These are phyloP conservation scores for Hydnomerulius pinastri DNA, from an alignment of 768 basidiomycete species.

Conservation along the genomic window DNA sequence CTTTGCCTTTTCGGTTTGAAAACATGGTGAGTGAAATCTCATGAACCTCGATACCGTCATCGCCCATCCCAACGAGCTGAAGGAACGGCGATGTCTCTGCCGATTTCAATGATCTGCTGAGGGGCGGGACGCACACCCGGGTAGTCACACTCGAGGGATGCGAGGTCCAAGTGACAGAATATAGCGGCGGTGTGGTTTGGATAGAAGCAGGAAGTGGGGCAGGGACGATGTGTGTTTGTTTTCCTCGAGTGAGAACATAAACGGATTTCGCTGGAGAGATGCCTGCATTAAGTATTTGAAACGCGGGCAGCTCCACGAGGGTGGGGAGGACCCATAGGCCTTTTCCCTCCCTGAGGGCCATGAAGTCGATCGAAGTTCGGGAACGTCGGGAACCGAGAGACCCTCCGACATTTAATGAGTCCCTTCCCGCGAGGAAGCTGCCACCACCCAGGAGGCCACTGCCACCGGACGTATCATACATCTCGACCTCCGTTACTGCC, in stretches of 20 bases:
- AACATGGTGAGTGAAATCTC: constrained; percentile 62
- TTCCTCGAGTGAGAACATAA: constrained; percentile 70
- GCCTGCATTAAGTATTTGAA: constrained; percentile 17
- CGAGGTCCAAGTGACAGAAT: constrained; percentile 57
- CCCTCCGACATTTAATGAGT: constrained; percentile 25
- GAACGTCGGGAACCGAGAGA: constrained; percentile 34
- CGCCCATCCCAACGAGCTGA: constrained; percentile 70
- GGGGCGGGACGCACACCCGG: constrained; percentile 46
- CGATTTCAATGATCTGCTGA: constrained; percentile 10
- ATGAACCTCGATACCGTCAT: constrained; percentile 73
- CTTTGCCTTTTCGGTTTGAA: constrained; percentile 38
- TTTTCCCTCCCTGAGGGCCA: constrained; percentile 39
- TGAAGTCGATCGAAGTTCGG: constrained; percentile 46
- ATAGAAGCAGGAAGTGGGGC: constrained; percentile 64
- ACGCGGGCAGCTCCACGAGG: constrained; percentile 24
- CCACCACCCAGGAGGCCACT: constrained; percentile 10
- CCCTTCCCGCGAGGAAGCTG: constrained; percentile 24
- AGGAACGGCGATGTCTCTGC: constrained; percentile 44
- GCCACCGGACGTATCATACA: constrained; percentile 42
- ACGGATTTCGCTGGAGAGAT: constrained; percentile 40
- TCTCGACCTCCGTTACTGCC: constrained; percentile 75
- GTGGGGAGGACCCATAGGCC: constrained; percentile 30
- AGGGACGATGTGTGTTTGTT: constrained; percentile 64
- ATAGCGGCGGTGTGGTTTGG: constrained; percentile 50
- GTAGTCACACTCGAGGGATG: constrained; percentile 55